Percentiles rank a stretch among this genome's conserved stretches.
These are phyloP conservation scores for Nissolia schottii DNA, from an alignment of 306 rosid species.

Conservation along the genomic window DNA sequence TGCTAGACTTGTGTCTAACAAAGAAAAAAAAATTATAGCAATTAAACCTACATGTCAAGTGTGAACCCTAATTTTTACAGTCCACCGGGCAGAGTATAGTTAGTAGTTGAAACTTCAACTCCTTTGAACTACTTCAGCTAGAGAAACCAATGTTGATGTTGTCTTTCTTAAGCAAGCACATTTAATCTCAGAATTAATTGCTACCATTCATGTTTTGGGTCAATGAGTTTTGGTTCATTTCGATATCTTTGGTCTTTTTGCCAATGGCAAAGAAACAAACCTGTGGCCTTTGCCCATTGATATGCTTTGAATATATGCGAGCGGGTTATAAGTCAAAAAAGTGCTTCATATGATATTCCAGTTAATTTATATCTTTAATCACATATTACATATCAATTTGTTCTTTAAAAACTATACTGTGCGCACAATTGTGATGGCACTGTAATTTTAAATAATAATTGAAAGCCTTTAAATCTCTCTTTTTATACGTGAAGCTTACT, in stretches of 20 bases:
- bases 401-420: too few species aligned
- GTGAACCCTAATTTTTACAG: background rate
- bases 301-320: background rate
- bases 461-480: background rate
- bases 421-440: too few species aligned
- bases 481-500: background rate
- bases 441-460: too few species aligned
- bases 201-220: background rate
- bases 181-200: background rate
- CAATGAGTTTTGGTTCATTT: background rate
- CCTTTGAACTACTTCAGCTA: background rate
- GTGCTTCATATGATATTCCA: background rate
- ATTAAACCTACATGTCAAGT: background rate
- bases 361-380: background rate
- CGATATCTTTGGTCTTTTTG: background rate
- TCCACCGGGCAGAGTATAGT: background rate
- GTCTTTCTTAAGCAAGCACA: background rate
- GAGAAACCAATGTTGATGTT: background rate
- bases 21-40: too few species aligned
- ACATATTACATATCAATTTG: background rate
- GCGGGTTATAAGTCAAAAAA: background rate
- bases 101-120: background rate
- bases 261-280: background rate
- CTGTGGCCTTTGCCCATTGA: conserved; percentile 20
- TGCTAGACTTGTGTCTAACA: too few species aligned